These are phyloP conservation scores for Kodamaea kaohsiungensis DNA, from an alignment of 805 yeast species.

Conservation along the genomic window DNA sequence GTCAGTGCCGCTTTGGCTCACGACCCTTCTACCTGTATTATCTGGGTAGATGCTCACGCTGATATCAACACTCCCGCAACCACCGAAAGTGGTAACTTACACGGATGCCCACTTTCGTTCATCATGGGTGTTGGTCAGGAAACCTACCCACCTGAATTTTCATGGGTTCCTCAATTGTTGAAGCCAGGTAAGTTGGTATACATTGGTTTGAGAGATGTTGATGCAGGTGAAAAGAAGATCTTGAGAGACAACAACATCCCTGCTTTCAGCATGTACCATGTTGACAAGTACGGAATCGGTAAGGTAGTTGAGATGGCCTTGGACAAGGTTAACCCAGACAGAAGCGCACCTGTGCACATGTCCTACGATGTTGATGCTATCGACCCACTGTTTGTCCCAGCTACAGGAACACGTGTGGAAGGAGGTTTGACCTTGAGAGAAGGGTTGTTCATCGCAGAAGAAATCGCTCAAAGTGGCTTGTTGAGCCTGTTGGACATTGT, in stretches of 20 bases:
- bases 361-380: constrained; percentile 97
- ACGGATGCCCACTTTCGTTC: constrained; percentile 95
- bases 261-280: constrained; percentile 94
- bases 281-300: constrained; percentile 91
- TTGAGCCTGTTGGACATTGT: constrained; percentile 88
- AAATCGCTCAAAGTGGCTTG: constrained; percentile 86
- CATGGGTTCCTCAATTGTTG: constrained; percentile 77
- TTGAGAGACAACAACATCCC: constrained; percentile 70
- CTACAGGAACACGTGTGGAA: constrained; percentile 97
- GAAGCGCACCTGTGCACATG: constrained; percentile 73
- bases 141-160: constrained; percentile 68
- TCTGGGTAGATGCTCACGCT: constrained; percentile 99
- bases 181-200: constrained; percentile 76
- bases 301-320: constrained; percentile 91
- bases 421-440: constrained; percentile 95
- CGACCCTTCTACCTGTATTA: constrained; percentile 82
- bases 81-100: constrained; percentile 86
- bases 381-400: constrained; percentile 92
- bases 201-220: constrained; percentile 94
- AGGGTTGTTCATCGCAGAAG: constrained; percentile 90
- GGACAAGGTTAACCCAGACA: constrained; percentile 69
- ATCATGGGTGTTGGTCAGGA: constrained; percentile 76
- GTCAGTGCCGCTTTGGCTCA: constrained; percentile 77
- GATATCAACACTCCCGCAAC: constrained; percentile 88
- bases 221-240: constrained; percentile 76